Conservation (phyloP, 192 early-diverging fungal species). For the Backusella morwellensis region DNA sequence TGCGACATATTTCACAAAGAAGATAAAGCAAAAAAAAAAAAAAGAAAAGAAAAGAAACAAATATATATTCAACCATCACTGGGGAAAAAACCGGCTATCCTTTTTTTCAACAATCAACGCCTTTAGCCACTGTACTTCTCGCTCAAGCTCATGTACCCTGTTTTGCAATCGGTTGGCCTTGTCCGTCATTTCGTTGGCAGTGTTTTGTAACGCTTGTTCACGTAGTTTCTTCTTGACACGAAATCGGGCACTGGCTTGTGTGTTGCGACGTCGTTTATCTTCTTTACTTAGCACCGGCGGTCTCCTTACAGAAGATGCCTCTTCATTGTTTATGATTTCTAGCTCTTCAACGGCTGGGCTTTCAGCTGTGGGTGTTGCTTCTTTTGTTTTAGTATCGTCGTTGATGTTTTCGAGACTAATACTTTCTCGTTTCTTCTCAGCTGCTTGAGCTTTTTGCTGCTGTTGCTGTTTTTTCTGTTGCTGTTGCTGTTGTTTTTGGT, state of each 20-base stretch:
- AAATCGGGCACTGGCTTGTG: slow-evolving; percentile 91
- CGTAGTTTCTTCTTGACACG: slow-evolving; percentile 90
- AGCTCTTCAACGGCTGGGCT: background rate
- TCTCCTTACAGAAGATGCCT: background rate
- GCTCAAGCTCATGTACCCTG: slow-evolving; percentile 80
- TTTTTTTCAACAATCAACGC: slow-evolving; percentile 37
- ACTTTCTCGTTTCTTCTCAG: background rate
- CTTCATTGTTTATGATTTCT: background rate
- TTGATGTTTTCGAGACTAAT: background rate
- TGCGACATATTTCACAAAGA: background rate
- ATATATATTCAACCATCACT: background rate
- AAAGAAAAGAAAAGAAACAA: background rate
- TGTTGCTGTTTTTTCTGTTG: background rate
- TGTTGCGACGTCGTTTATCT: slow-evolving; percentile 93
- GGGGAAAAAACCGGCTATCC: background rate
- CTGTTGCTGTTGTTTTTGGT: background rate
- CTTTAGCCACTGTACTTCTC: slow-evolving; percentile 86
- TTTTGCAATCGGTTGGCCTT: slow-evolving; percentile 73
- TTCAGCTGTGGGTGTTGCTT: background rate
- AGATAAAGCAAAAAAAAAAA: background rate
- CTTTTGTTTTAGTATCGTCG: background rate
- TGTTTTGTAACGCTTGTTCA: slow-evolving; percentile 80
- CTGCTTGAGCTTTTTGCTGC: background rate
- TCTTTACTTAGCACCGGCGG: slow-evolving; percentile 46
- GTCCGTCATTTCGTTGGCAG: slow-evolving; percentile 76